These are phyloP conservation scores for Cucurbita maxima DNA, from an alignment of 306 rosid species.

Conservation along the genomic window DNA sequence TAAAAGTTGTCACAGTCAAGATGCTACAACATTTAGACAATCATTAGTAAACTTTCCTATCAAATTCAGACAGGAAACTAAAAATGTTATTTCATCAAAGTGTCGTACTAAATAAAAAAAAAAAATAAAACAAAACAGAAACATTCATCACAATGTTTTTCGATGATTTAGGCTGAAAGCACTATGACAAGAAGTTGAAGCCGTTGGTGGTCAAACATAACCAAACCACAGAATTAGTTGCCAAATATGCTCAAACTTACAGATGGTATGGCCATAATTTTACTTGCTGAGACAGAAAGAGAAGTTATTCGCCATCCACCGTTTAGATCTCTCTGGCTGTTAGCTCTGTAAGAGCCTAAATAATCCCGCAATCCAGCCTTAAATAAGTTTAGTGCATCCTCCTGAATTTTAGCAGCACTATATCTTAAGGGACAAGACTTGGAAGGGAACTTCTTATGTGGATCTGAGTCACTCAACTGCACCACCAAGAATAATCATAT, in stretches of 20 bases:
- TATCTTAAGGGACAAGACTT: conserved; percentile 86
- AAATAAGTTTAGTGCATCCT: conserved; percentile 75
- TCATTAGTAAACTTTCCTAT: not conserved
- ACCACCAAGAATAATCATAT: conserved; percentile 16
- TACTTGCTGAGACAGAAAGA: conserved; percentile 79
- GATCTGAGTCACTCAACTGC: conserved; percentile 56
- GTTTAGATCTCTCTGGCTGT: conserved; percentile 32
- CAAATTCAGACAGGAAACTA: not conserved
- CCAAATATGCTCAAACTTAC: conserved; percentile 36
- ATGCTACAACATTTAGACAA: not conserved
- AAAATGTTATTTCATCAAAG: not conserved
- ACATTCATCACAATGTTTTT: not conserved
- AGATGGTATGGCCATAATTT: conserved; percentile 70
- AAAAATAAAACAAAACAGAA: not conserved
- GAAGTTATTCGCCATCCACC: conserved; percentile 62
- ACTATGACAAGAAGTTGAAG: not conserved
- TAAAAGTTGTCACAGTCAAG: not conserved
- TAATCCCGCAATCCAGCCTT: conserved; percentile 75
- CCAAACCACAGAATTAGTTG: conserved; percentile 3
- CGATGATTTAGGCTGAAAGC: not conserved
- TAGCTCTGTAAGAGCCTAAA: conserved; percentile 28
- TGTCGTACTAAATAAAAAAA: not conserved
- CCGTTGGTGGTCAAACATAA: not conserved
- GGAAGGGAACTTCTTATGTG: conserved; percentile 71
- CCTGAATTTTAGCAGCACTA: conserved; percentile 79